Evolutionary conservation across 768 basidiomycete genomes (phyloP).

Genomic region (Hemileccinum impolitum): DNA sequence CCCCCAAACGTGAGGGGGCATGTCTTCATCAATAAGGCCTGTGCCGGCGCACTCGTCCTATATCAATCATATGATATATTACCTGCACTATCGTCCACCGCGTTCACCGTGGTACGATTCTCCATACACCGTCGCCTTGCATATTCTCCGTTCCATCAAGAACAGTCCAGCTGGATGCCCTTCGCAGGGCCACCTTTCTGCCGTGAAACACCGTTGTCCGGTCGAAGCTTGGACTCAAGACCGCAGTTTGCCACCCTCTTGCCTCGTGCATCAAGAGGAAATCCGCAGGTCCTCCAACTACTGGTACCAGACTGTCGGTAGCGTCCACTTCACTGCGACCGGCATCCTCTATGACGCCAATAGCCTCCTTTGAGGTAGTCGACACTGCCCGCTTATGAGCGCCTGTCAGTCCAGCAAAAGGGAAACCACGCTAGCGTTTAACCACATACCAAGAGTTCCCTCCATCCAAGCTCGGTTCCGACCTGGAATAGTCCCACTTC

Average conservation of each 20-base stretch:
- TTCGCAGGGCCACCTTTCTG: slow-evolving; percentile 16
- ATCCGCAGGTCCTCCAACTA: slow-evolving; percentile 46
- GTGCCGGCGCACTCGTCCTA: neutral
- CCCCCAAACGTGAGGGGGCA: slow-evolving; percentile 8
- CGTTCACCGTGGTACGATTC: neutral
- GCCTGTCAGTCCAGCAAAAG: slow-evolving; percentile 2
- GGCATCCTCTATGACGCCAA: slow-evolving; percentile 31
- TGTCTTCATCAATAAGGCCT: neutral
- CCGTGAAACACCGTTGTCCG: slow-evolving; percentile 18
- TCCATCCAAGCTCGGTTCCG: slow-evolving; percentile 45
- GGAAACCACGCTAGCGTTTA: neutral
- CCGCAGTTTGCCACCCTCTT: slow-evolving; percentile 41
- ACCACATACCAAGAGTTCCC: slow-evolving; percentile 45
- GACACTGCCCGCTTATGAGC: slow-evolving; percentile 46
- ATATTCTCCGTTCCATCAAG: slow-evolving; percentile 11
- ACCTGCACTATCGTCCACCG: neutral
- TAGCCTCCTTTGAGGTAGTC: slow-evolving; percentile 48
- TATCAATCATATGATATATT: slow-evolving; percentile 1
- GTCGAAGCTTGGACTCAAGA: slow-evolving; percentile 43
- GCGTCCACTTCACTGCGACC: neutral
- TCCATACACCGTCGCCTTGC: neutral
- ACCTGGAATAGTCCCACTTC: slow-evolving; percentile 59
- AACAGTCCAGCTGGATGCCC: slow-evolving; percentile 14
- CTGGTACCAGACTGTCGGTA: slow-evolving; percentile 32
- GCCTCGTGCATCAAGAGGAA: slow-evolving; percentile 57